phyloP scores from a whole-genome alignment of 176 grass and related monocot genomes.

The Cymbopogon citratus region DNA sequence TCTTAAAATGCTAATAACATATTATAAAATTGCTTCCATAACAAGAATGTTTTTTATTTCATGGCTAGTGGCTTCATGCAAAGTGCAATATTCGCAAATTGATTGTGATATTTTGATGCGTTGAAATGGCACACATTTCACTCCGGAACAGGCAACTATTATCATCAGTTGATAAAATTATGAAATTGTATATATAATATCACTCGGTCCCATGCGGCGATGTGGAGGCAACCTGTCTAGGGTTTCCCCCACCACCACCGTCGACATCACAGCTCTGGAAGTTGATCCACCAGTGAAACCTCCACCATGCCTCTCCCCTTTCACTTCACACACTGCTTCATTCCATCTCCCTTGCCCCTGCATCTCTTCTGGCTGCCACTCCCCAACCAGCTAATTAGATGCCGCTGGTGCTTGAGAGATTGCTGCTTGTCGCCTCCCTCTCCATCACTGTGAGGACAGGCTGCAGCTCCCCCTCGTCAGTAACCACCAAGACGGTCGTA shows the following conservation, averaged over 20 bases:
- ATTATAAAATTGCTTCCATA: not conserved
- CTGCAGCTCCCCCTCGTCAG: not conserved
- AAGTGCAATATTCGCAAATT: not conserved
- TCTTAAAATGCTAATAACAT: not conserved
- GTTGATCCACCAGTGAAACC: not conserved
- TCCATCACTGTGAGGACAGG: not conserved
- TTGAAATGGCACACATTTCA: not conserved
- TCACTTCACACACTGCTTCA: not conserved
- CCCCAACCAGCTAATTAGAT: not conserved
- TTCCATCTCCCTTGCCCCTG: not conserved
- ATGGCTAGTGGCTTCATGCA: not conserved
- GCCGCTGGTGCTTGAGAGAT: not conserved
- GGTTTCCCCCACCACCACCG: not conserved
- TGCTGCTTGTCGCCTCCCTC: not conserved
- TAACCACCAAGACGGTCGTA: too few species aligned
- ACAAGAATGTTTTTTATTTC: not conserved
- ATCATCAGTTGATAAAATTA: not conserved
- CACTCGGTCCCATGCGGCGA: not conserved
- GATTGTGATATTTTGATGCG: not conserved
- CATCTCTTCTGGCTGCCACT: not conserved
- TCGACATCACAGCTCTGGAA: not conserved
- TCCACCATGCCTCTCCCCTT: not conserved
- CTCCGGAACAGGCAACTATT: not conserved
- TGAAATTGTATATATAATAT: not conserved
- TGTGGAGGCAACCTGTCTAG: not conserved